phyloP scores from a whole-genome alignment of 495 filamentous ascomycete genomes.

The Xylaria bambusicola region DNA sequence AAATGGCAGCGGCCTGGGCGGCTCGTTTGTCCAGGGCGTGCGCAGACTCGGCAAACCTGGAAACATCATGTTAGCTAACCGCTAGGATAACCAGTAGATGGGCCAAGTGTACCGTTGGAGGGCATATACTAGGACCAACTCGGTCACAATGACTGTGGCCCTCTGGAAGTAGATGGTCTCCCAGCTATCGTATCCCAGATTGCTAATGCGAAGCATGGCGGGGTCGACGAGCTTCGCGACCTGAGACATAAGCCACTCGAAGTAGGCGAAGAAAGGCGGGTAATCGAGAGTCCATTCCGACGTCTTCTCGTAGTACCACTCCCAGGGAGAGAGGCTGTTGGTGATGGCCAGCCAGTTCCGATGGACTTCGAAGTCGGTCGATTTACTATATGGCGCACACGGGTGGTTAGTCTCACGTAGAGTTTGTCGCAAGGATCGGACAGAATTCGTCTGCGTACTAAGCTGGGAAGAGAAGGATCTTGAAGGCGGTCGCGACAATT shows the following conservation, averaged over 20 bases:
- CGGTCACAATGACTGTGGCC: conserved; percentile 80
- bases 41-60: conserved; percentile 71
- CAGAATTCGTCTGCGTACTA: conserved; percentile 66
- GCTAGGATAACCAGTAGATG: conserved; percentile 9
- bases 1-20: conserved; percentile 85
- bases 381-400: conserved; percentile 81
- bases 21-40: conserved; percentile 65
- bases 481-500: conserved; percentile 83
- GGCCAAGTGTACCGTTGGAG: conserved; percentile 62
- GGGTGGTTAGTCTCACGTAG: conserved; percentile 6
- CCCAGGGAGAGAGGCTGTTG: conserved; percentile 77
- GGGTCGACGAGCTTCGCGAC: conserved; percentile 75
- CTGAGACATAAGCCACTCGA: conserved; percentile 92
- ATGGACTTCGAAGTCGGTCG: conserved; percentile 98
- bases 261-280: conserved; percentile 94
- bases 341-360: conserved; percentile 97
- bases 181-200: conserved; percentile 84
- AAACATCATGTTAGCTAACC: conserved; percentile 11
- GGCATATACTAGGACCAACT: conserved; percentile 83
- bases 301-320: conserved; percentile 97
- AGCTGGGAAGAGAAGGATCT: conserved; percentile 90
- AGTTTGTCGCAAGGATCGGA: no score
- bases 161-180: conserved; percentile 92
- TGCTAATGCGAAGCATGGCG: conserved; percentile 77
- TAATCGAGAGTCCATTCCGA: conserved; percentile 99